Base-by-base conservation (phyloP, 83 land plant genomes). In the Picea abies region DNA sequence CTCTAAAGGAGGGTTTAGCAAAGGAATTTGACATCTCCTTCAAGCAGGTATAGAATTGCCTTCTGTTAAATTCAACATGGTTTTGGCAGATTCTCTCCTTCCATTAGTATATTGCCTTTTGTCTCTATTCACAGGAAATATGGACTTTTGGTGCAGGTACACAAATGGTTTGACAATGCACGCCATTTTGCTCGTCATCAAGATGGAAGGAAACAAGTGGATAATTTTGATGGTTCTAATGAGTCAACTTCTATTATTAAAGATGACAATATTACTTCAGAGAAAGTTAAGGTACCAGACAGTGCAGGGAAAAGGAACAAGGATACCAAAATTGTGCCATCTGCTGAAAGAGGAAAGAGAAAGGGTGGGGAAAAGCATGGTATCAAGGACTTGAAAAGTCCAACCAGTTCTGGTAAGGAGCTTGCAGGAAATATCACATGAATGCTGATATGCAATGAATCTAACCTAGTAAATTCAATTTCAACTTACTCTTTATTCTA, bases 101-200 rank as follows among this genome's bases (percentile, higher is more conserved):
- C 26, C 78, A 75, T 47, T 56, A 47, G 14, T 8, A 22, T 47
- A n/a, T 44, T 75, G 58, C 4, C 12, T 35, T 41, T 0, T 75
- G 16, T 75, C 23, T 75, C 5, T n/a, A 35, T 22, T 47, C 23
- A 75, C 58, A 39, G 19, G 22, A 3, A 75, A 47, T 56, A 12
- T 41, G 60, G 22, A 47, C 58, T n/a, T 47, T 22, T 75, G 60
- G 58, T 75, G 49, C 78, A 75, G 78, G 78, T 75, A 20, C 14
- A 75, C 58, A 75, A 47, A 75, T 75, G 78, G 78, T 75, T 75
- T 47, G 60, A 47, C 60, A 75, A 75, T 75, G 60, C 78, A 75
- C 78, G 78, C 15, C 20, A 73, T 73, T n/a, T 3, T n/a, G 25
- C 77, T 39, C 52, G 39, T 8, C 23, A 23, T 4, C 14, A 22